phyloP scores from a whole-genome alignment of 2,329 filamentous ascomycete species.

The Capronia coronata region DNA sequence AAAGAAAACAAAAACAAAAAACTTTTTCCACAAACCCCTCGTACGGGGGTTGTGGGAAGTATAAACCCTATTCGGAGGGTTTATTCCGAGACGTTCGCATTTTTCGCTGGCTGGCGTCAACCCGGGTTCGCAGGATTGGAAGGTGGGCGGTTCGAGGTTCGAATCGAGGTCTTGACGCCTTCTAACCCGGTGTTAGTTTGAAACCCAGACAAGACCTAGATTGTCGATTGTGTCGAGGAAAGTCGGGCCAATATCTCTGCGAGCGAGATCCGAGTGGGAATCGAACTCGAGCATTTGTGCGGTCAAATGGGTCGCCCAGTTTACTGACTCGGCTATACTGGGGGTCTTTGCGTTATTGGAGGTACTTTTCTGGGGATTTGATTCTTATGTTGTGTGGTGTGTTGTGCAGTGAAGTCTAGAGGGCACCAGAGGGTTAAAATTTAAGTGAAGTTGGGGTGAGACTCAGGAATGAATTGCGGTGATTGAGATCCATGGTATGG shows the following conservation, averaged over 20 bases:
- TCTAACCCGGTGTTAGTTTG: background rate
- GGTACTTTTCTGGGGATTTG: background rate
- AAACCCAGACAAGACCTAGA: background rate
- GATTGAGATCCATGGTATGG: no score
- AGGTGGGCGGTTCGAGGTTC: background rate
- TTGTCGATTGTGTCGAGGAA: no score
- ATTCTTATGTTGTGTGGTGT: background rate
- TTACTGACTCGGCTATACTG: background rate
- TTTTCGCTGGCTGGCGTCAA: no score
- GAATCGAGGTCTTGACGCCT: background rate
- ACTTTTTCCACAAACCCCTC: background rate
- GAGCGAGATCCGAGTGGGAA: no score
- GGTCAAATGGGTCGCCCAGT: background rate
- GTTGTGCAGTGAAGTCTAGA: background rate
- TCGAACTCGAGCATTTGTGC: background rate
- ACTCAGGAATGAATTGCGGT: no score
- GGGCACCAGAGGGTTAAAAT: no score
- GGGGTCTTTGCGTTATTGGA: background rate
- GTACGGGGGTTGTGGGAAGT: background rate
- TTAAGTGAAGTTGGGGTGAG: no score
- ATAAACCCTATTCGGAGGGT: background rate
- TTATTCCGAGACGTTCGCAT: background rate
- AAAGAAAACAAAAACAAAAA: background rate
- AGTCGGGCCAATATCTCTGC: no score
- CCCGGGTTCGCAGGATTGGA: background rate